These are phyloP conservation scores for Aphanomyces invadans DNA, from an alignment of 352 stramenopile species.

Conservation along the genomic window DNA sequence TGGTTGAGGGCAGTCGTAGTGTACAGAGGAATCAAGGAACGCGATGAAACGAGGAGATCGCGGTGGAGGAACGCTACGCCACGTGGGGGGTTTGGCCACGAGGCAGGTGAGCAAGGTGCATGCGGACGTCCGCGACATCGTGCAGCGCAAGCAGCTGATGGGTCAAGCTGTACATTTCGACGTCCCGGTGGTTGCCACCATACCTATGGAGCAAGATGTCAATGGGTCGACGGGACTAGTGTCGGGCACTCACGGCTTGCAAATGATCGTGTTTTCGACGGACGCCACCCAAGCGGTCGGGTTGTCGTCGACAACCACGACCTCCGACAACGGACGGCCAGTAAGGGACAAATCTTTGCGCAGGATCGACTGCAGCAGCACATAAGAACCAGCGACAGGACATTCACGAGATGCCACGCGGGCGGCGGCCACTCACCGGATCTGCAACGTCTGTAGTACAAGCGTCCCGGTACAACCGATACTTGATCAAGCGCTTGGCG, in stretches of 20 bases:
- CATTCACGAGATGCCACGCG: too few relatives aligned
- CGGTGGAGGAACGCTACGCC: too few relatives aligned
- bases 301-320: constrained; percentile 14
- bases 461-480: constrained; percentile 16
- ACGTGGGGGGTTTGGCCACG: not conserved
- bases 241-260: too few relatives aligned
- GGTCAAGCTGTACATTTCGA: constrained; percentile 12
- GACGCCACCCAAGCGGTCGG: not conserved
- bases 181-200: not conserved
- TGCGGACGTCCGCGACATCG: not conserved
- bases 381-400: too few relatives aligned
- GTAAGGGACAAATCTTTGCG: not conserved
- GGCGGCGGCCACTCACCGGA: not conserved
- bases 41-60: too few relatives aligned
- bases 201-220: not conserved
- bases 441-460: not conserved
- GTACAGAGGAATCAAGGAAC: too few relatives aligned
- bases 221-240: too few relatives aligned
- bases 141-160: not conserved
- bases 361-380: not conserved
- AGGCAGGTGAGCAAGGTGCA: not conserved
- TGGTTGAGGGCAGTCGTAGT: too few relatives aligned
- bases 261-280: not conserved
- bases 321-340: not conserved
- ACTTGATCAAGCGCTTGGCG: not conserved